phyloP scores from a whole-genome alignment of 176 grass and related monocot species.

The Poa annua region DNA sequence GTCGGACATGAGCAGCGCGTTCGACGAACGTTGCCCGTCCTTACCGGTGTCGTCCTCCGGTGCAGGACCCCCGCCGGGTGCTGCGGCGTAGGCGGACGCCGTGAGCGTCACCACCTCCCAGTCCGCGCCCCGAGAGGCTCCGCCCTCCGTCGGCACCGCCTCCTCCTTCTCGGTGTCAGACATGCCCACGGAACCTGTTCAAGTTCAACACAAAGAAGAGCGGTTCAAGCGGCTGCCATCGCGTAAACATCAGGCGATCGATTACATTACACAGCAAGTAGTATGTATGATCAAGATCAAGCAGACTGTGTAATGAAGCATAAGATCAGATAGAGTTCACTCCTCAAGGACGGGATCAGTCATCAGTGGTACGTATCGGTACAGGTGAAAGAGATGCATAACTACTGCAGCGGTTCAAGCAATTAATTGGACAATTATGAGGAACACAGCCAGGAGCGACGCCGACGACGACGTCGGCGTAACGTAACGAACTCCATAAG shows the following conservation, averaged over 20 bases:
- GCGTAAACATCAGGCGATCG: neutral
- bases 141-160: conserved; percentile 4
- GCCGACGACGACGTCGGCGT: no score
- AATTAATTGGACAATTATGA: neutral
- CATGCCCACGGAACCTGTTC: conserved; percentile 50
- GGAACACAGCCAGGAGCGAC: no score
- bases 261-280: neutral
- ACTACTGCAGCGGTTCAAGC: neutral
- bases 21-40: conserved; percentile 14
- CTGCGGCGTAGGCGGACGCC: conserved; percentile 60
- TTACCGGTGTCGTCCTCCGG: neutral
- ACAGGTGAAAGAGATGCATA: neutral
- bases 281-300: no score
- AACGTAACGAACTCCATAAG: no score
- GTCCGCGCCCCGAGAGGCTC: conserved; percentile 45
- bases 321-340: neutral
- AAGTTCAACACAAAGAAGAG: neutral
- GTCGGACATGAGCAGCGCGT: conserved; percentile 52
- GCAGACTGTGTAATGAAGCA: no score
- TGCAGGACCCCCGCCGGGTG: conserved; percentile 14
- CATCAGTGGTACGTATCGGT: neutral
- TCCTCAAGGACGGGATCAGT: neutral
- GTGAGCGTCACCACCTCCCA: conserved; percentile 91
- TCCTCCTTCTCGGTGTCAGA: conserved; percentile 66
- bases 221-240: no score